Evolutionary conservation across 2,329 filamentous ascomycete genomes (phyloP).

Genomic region (Coniella vitis): DNA sequence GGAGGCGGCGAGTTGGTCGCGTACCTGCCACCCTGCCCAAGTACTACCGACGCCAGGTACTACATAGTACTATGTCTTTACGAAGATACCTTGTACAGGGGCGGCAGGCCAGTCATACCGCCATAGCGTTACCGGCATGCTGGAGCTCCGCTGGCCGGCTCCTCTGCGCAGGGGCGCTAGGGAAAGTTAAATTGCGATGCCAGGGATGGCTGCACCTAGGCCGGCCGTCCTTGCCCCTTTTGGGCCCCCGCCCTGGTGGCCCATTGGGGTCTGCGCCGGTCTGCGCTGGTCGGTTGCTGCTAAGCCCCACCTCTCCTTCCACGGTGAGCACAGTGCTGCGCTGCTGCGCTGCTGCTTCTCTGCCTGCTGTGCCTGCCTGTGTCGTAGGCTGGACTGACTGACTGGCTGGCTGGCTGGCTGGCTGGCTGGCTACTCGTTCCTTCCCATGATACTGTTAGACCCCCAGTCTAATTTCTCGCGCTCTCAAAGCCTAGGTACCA

Average conservation of each 20-base stretch:
- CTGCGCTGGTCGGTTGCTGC: too few species aligned
- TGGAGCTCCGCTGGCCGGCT: neutral
- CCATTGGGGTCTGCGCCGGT: neutral
- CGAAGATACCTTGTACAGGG: too few species aligned
- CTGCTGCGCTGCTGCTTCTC: neutral
- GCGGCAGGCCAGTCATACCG: too few species aligned
- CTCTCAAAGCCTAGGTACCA: too few species aligned
- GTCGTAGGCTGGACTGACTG: too few species aligned
- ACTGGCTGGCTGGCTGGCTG: too few species aligned
- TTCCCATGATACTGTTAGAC: neutral
- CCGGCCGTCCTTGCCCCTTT: slow-evolving; percentile 4
- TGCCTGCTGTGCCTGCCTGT: too few species aligned
- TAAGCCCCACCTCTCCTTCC: neutral
- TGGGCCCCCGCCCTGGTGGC: neutral
- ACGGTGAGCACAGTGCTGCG: neutral
- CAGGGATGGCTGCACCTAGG: neutral
- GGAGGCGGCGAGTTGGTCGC: too few species aligned
- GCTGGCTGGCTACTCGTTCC: neutral
- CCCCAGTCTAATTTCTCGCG: slow-evolving; percentile 1
- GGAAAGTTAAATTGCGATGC: slow-evolving; percentile 6
- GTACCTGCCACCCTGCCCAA: too few species aligned
- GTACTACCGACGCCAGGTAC: too few species aligned
- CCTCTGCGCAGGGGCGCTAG: neutral
- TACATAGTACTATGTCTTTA: too few species aligned
- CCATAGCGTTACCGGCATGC: neutral